phyloP scores from a whole-genome alignment of 768 basidiomycete genomes.

The Sporobolomyces phaffii region DNA sequence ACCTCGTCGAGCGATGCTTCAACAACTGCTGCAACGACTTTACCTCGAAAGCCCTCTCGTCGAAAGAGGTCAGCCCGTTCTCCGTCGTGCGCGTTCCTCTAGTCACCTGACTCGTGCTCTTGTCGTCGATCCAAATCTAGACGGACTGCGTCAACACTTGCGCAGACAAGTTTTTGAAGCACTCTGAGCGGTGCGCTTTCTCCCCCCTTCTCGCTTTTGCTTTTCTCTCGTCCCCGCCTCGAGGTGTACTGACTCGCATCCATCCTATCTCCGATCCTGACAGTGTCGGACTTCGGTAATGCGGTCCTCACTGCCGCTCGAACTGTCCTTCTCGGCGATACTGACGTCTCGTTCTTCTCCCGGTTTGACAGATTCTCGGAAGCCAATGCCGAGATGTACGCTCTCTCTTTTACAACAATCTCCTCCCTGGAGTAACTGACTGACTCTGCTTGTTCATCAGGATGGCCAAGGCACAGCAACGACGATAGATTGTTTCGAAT shows the following conservation, averaged over 20 bases:
- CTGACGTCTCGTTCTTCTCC: too few relatives aligned
- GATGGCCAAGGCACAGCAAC: too few relatives aligned
- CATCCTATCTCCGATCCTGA: background rate
- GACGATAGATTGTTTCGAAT: too few relatives aligned
- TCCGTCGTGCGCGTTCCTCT: too few relatives aligned
- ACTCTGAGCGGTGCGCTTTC: slow-evolving; percentile 37
- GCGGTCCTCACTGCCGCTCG: background rate
- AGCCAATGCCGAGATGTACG: slow-evolving; percentile 15
- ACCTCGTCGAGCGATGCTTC: slow-evolving; percentile 93
- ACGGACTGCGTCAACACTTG: slow-evolving; percentile 86
- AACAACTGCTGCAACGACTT: slow-evolving; percentile 92
- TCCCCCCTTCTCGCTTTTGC: too few relatives aligned
- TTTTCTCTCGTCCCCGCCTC: background rate
- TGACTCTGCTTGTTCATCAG: too few relatives aligned
- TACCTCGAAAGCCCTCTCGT: slow-evolving; percentile 83
- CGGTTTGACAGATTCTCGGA: slow-evolving; percentile 18
- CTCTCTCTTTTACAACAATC: too few relatives aligned
- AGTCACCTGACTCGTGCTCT: too few relatives aligned
- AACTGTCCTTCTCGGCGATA: background rate
- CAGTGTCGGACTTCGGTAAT: slow-evolving; percentile 35
- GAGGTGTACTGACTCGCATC: background rate
- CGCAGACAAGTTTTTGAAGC: slow-evolving; percentile 91
- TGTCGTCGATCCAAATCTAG: slow-evolving; percentile 49
- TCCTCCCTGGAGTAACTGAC: too few relatives aligned
- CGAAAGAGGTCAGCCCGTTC: slow-evolving; percentile 75